Percentiles rank a stretch among this genome's conserved stretches.
Evolutionary conservation across 108 stramenopile species (phyloP).

Genomic region (Bacterosira constricta): DNA sequence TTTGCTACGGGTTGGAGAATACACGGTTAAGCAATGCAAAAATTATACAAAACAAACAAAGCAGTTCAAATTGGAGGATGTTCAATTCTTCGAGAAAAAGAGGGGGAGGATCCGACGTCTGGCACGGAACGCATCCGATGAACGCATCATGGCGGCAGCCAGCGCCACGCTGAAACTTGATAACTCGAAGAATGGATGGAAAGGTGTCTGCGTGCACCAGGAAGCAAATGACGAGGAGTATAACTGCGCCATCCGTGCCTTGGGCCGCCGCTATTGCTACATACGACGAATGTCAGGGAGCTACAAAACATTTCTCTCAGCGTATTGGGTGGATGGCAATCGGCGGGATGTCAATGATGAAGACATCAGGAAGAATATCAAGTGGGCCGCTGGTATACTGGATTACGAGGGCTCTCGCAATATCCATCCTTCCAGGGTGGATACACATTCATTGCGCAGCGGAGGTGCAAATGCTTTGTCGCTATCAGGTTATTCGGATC

Average conservation of each 20-base stretch:
- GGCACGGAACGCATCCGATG: not conserved
- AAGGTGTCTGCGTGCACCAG: not conserved
- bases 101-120: not conserved
- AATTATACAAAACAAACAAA: not conserved
- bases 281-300: not conserved
- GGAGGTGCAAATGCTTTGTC: slow-evolving; percentile 10
- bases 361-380: not conserved
- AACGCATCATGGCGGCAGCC: not conserved
- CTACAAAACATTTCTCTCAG: not conserved
- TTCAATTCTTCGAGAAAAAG: not conserved
- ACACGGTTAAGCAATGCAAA: not conserved
- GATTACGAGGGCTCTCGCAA: not conserved
- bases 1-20: slow-evolving; percentile 7
- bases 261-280: not conserved
- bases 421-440: not conserved
- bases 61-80: not conserved
- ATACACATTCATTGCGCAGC: not conserved
- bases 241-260: not conserved
- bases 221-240: not conserved
- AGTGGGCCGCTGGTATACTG: not conserved
- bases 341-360: not conserved
- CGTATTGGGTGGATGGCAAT: not conserved
- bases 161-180: slow-evolving; percentile 7
- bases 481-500: not conserved
- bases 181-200: slow-evolving; percentile 8